A percentile compares a stretch with the other conserved stretches of the same genome.
Conservation (phyloP, 108 stramenopile species). For the Skeletonema costatum region DNA sequence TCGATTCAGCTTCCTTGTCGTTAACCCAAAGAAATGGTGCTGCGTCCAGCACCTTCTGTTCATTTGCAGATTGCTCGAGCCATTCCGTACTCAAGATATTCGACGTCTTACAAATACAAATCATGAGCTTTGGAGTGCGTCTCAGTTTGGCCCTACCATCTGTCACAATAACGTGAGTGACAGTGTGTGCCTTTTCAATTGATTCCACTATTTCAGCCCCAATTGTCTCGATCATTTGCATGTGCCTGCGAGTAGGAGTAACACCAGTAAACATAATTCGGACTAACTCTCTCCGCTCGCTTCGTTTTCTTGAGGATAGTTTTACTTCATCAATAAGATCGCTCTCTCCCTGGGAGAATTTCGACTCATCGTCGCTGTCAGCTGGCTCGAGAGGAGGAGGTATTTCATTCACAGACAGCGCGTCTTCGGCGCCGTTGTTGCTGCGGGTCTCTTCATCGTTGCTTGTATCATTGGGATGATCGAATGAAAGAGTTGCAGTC, state of each 20-base stretch:
- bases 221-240: slow-evolving; percentile 59
- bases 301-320: slow-evolving; percentile 22
- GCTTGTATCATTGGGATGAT: not conserved
- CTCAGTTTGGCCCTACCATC: slow-evolving; percentile 46
- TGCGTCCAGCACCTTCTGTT: slow-evolving; percentile 5
- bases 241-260: slow-evolving; percentile 39
- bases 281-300: slow-evolving; percentile 19
- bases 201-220: slow-evolving; percentile 58
- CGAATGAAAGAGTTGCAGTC: not conserved
- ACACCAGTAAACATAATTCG: slow-evolving; percentile 49
- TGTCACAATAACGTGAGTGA: slow-evolving; percentile 65
- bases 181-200: slow-evolving; percentile 54
- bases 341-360: not conserved
- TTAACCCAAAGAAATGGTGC: slow-evolving; percentile 21
- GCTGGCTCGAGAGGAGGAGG: not conserved
- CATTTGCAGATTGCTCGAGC: slow-evolving; percentile 37
- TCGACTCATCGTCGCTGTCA: not conserved
- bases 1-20: slow-evolving; percentile 37
- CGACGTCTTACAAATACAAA: slow-evolving; percentile 52
- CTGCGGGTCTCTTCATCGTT: not conserved
- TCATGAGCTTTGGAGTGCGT: slow-evolving; percentile 74
- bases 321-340: slow-evolving; percentile 11
- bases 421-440: not conserved
- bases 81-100: slow-evolving; percentile 61
- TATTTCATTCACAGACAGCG: not conserved